Conservation (phyloP, 305 asterid genomes). For the Plantago rigida region DNA sequence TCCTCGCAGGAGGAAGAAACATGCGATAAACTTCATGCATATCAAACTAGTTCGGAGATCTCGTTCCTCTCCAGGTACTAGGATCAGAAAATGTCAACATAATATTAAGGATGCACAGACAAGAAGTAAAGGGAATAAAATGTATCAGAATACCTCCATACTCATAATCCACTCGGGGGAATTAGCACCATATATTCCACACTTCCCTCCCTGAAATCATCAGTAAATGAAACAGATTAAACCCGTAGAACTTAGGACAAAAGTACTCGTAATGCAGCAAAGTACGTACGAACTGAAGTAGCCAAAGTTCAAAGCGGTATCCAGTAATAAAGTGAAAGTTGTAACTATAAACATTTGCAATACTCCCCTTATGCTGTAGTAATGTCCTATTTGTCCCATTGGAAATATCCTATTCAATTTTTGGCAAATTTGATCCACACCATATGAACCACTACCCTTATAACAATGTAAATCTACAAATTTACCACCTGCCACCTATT, state of each 20-base stretch:
- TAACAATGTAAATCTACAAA: too few species aligned
- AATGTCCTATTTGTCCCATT: too few species aligned
- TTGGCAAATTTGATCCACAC: too few species aligned
- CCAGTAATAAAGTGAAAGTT: slow-evolving; percentile 1
- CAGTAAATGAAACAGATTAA: slow-evolving; percentile 19
- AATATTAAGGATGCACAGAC: slow-evolving; percentile 17
- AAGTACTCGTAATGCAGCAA: slow-evolving; percentile 14
- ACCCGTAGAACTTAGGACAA: slow-evolving; percentile 3
- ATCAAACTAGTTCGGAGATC: too few species aligned
- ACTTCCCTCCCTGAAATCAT: slow-evolving; percentile 64
- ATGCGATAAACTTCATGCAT: too few species aligned
- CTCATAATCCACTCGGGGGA: slow-evolving; percentile 87
- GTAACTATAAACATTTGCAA: neutral
- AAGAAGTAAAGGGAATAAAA: slow-evolving; percentile 19
- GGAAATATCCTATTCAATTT: too few species aligned
- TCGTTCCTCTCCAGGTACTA: too few species aligned
- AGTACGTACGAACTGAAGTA: neutral
- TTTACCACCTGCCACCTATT: too few species aligned
- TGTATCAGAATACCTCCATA: slow-evolving; percentile 61
- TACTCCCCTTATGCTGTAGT: too few species aligned
- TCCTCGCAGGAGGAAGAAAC: neutral
- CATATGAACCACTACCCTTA: too few species aligned
- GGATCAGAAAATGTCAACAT: neutral
- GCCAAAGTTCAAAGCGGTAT: slow-evolving; percentile 5
- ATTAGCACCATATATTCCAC: slow-evolving; percentile 94